phyloP scores from a whole-genome alignment of 371 early-diverging fungal genomes.

The Mortierella sp. region DNA sequence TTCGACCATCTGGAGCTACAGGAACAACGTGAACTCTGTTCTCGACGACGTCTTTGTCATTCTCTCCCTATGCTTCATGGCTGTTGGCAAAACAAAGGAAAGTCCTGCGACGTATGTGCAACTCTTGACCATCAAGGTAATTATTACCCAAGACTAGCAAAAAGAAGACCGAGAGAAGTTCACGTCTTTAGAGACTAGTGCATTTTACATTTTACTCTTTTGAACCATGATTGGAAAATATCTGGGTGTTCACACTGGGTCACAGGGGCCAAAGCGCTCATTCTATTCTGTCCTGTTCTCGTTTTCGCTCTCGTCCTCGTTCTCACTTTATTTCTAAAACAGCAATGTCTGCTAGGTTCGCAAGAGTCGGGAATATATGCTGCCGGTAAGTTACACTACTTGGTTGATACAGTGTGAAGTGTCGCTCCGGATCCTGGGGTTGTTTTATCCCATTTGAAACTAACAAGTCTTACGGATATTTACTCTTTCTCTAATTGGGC shows the following conservation, averaged over 20 bases:
- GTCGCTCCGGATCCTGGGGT: neutral
- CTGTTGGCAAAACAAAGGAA: slow-evolving; percentile 82
- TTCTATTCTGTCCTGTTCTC: neutral
- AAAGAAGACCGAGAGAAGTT: neutral
- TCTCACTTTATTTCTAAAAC: neutral
- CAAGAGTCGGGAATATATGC: slow-evolving; percentile 76
- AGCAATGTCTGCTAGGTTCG: slow-evolving; percentile 81
- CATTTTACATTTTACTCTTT: no score
- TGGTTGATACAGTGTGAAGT: neutral
- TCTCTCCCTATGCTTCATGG: slow-evolving; percentile 84
- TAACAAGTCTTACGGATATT: neutral
- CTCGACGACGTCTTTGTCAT: slow-evolving; percentile 86
- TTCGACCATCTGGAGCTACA: slow-evolving; percentile 46
- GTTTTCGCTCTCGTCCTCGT: neutral
- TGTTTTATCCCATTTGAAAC: neutral
- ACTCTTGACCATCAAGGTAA: slow-evolving; percentile 82
- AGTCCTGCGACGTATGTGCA: slow-evolving; percentile 86
- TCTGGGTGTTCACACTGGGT: neutral
- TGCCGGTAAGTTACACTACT: slow-evolving; percentile 25
- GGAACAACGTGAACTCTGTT: slow-evolving; percentile 79
- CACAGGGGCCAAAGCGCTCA: neutral
- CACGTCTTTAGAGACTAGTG: neutral
- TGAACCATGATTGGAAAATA: neutral
- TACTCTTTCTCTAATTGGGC: neutral
- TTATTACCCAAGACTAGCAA: neutral